Evolutionary conservation across 257 asterid genomes (phyloP), one percentile per base, ranked within the genome.

Genomic region (Salvia hispanica): DNA sequence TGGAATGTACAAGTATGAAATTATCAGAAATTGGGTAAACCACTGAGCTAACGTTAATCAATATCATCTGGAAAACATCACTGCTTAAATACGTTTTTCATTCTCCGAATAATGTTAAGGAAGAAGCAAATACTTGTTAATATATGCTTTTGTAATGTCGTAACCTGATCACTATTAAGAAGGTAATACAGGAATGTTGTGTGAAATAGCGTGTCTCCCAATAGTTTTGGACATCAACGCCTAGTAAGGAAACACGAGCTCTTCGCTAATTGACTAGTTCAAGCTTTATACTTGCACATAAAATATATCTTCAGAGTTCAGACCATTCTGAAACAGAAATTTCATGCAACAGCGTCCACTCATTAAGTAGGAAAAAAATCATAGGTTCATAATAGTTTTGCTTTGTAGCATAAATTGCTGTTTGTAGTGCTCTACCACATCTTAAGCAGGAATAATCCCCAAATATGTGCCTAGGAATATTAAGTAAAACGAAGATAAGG

Each of bases 31-130:
- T 14, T 57, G 62, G 68, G 37, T 28, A 31, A 58, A 21, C 43
- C 60, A 74, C 67, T 28, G 42, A 69, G 70, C 42, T 65, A 39
- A 73, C 60, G 59, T 55, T 57, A 76, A 42, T 39, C 15, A 21
- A 42, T 25, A n/a, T 18, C 25, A 12, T 36, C 58, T 44, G 69
- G 42, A 64, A 64, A 64, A 33, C 25, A 55, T 36, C 18, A 51
- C 13, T 51, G n/a, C 40, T 62, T 25, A 56, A 33, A 13, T 50
- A 48, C 48, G 55, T 15, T 63, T 66, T 44, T 45, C 53, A 72
- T 67, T 56, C 63, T 28, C 66, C 15, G 61, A 9, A 25, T 21
- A 42, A 45, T 56, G 52, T 18, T 39, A 21, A 13, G 43, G 69
- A 36, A 48, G 42, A 57, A 40, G 45, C 59, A 48, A 57, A 56